Base-by-base conservation (phyloP, 2,329 filamentous ascomycete genomes). In the Penicillium sp. region DNA sequence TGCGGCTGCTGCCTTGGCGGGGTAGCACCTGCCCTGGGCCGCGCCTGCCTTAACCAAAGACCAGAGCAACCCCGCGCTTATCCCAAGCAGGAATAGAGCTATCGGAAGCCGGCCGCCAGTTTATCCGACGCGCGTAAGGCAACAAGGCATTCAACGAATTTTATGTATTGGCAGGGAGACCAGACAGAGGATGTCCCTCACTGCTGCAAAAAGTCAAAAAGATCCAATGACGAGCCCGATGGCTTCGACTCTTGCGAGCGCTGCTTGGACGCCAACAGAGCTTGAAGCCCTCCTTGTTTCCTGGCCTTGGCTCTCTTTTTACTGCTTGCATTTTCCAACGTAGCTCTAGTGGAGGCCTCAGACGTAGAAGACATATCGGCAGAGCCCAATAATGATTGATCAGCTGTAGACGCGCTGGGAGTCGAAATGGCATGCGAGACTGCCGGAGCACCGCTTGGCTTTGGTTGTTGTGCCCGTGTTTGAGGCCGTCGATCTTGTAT, bases 261-360 rank as follows among this genome's bases (percentile, higher is more conserved):
- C 55, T 71, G 67, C 62, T 67, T 77, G 52, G 62, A 77, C 5
- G 77, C 77, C n/a, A 84, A 70, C 56, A 82, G 70, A 35, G 80
- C 80, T 62, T 82, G 78, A 11, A 84, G 66, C 4, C 80, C 79
- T 26, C 78, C 78, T 55, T 78, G 74, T 61, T 82, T 84, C 24
- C 81, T 71, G 55, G 78, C 71, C 63, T 81, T 83, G 23, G 79
- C 79, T 62, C 81, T 72, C 63, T 81, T 81, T 67, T 82, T 83
- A 70, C 80, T 83, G 68, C 66, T 81, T 14, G 74, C 69, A 45
- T 79, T 75, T 2, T 73, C 70, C 6, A 50, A 53, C 18, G 52
- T 50, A n/a, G 58, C 45, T 42, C 64, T 63, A 30, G 33, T 30
- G 18, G 40, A 54, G 24, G 30, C 50, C 49, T 56, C 52, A 3